Percentiles rank a stretch among this genome's conserved stretches.
phyloP scores from a whole-genome alignment of 2,329 filamentous ascomycete species.

The Fusarium guadeloupense region DNA sequence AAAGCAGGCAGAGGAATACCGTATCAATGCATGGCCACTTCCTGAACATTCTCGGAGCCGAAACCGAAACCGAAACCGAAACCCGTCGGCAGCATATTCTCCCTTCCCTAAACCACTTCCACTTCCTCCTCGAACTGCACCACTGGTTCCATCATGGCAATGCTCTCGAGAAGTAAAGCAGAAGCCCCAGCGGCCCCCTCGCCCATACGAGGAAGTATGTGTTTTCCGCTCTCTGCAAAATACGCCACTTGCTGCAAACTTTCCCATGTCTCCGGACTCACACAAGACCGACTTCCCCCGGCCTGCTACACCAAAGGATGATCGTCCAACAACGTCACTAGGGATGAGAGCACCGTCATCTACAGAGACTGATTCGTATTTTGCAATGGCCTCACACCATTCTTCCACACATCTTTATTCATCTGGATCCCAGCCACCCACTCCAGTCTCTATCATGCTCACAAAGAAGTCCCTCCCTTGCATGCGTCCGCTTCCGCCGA shows the following conservation, averaged over 20 bases:
- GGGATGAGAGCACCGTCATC: conserved; percentile 16
- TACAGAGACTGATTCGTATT: conserved; percentile 16
- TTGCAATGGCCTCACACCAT: conserved; percentile 38
- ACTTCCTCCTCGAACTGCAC: conserved; percentile 47
- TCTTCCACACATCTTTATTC: conserved; percentile 38
- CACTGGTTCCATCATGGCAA: conserved; percentile 44
- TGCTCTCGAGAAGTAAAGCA: conserved; percentile 33
- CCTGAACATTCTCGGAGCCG: conserved; percentile 33
- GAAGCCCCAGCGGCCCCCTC: conserved; percentile 44
- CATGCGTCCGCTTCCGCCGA: conserved; percentile 38
- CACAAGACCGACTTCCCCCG: conserved; percentile 18
- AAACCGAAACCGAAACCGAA: no score
- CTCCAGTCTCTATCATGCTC: conserved; percentile 30
- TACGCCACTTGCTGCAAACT: conserved; percentile 22
- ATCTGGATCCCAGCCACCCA: conserved; percentile 20
- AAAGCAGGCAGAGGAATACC: conserved; percentile 38
- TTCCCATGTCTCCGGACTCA: conserved; percentile 28
- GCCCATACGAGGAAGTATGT: conserved; percentile 41
- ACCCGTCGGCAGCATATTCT: conserved; percentile 50
- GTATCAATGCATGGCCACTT: conserved; percentile 42
- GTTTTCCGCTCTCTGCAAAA: conserved; percentile 25
- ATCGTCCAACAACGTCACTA: conserved; percentile 23
- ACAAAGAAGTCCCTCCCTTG: conserved; percentile 44
- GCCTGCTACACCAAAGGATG: conserved; percentile 29
- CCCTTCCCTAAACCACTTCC: conserved; percentile 53